Base-by-base conservation (phyloP, 352 stramenopile species). In the Thraustotheca clavata region DNA sequence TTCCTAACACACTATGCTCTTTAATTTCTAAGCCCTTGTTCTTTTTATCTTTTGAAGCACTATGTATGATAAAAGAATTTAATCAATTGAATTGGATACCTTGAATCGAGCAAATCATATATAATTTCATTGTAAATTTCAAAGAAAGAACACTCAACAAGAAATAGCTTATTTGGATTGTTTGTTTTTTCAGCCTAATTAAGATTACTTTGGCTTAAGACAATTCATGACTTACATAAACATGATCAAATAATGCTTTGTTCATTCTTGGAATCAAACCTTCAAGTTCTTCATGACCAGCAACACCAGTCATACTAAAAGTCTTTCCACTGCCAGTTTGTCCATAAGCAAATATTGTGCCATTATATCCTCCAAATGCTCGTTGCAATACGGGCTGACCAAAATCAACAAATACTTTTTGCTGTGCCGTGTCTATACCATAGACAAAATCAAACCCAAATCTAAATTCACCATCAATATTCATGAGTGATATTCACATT, bases 71-170 rank as follows among this genome's bases (percentile, higher is more conserved):
- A 20, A 54, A 14, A 54, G n/a, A 14, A 54, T 22, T 20, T 22
- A 54, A 54, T 31, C 1, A 16, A 43, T 14, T 0, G 22, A 29
- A 14, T 27, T 16, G 75, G 68, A 31, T 74, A 76, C 47, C 73
- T 95, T 9, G 88, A 83, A 59, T 96, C 79, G 8, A 98, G 77
- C 43, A 98, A 73, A 69, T 98, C 94, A 66, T 94, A 97, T 59
- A 98, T 96, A 46, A 92, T 92, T 72, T 98, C 93, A 62, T 98
- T 98, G 76, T 98, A 98, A 48, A 98, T 98, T 68, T 98, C 93
- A 62, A 98, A 92, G 74, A 96, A 98, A 14, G 89, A 97, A 34
- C 83, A 94, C 57, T 94, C 85, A 22, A 98, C 83, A 7, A 97
- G 71, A 66, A 94, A 98, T 38, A 81, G 73, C 24, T 89, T 96